phyloP scores from a whole-genome alignment of 192 early-diverging fungal species.

The Coemansia asiatica region DNA sequence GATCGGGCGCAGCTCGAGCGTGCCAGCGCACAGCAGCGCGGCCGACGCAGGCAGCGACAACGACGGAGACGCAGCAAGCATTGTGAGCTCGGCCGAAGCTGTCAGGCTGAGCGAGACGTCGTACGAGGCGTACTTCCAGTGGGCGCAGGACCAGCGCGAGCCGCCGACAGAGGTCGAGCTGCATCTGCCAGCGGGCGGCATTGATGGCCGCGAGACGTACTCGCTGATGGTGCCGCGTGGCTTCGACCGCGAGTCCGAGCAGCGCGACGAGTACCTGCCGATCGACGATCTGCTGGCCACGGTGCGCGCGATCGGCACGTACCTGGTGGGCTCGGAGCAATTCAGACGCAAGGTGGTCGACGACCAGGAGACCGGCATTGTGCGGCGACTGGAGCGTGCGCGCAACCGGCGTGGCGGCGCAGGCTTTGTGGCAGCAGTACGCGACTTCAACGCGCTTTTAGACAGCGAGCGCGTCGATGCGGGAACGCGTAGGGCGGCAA shows the following conservation, averaged over 20 bases:
- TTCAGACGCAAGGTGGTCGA: slow-evolving; percentile 62
- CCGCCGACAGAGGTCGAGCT: slow-evolving; percentile 19
- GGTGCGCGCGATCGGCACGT: slow-evolving; percentile 62
- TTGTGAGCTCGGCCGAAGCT: slow-evolving; percentile 45
- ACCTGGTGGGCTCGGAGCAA: slow-evolving; percentile 56
- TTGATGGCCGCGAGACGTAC: slow-evolving; percentile 28
- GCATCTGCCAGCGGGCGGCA: slow-evolving; percentile 19
- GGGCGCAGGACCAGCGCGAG: slow-evolving; percentile 12
- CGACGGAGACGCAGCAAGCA: not conserved
- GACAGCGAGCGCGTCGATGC: slow-evolving; percentile 38
- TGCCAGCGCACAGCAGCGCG: slow-evolving; percentile 8
- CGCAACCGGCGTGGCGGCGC: slow-evolving; percentile 66
- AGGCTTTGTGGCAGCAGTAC: slow-evolving; percentile 69
- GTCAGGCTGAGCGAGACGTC: slow-evolving; percentile 39
- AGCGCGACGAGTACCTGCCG: slow-evolving; percentile 76
- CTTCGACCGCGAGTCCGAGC: slow-evolving; percentile 41
- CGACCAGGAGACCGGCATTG: slow-evolving; percentile 60
- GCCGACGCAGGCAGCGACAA: not conserved
- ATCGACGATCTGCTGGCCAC: slow-evolving; percentile 65
- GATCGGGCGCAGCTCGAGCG: slow-evolving; percentile 24
- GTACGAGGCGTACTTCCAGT: slow-evolving; percentile 44
- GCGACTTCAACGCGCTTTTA: slow-evolving; percentile 71
- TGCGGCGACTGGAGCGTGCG: slow-evolving; percentile 75
- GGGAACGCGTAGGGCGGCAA: slow-evolving; percentile 34
- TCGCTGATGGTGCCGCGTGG: slow-evolving; percentile 46